Evolutionary conservation across 345 rosid species (phyloP), one percentile per base, ranked within the genome.

Genomic region (Eucalyptus decipiens): DNA sequence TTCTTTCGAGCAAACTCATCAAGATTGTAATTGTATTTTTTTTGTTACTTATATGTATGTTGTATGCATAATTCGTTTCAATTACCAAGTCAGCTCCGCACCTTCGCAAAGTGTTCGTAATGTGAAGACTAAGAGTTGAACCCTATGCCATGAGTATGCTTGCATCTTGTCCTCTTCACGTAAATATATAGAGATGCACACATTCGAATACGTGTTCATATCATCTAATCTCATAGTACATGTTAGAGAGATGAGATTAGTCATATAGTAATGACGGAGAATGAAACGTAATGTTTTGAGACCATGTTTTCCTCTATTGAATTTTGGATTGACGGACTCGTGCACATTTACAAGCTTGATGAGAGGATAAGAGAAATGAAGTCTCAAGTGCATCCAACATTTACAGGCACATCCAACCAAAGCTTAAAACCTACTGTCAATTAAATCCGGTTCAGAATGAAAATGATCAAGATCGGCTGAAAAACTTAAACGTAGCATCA

Each of bases 291-390:
- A 30, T 62, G n/a, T 62, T 62, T 30, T 51, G 3, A 12, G 32
- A 30, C 18, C 18, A 14, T 4, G 34, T 30, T 62, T 60, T 62
- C 69, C 37, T 65, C 76, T n/a, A 7, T 1, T n/a, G 37, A 2
- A 2, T n/a, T n/a, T 65, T 15, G 19, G 76, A n/a, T 15, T 2
- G 19, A 14, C 0, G 11, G 76, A 16, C 18, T n/a, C n/a, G 1
- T 1, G 2, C 37, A n/a, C 19, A 16, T 65, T 4, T 65, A 30
- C n/a, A 58, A 9, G 6, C n/a, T 58, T 58, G n/a, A 24, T 56
- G 30, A 56, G 62, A 56, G 30, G 62, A 4, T 23, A 56, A 56
- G 30, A 56, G 62, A 56, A 56, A 23, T 24, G 62, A 51, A 1
- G n/a, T 1, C 30, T 26, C 67, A 58, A 3, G 19, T n/a, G 37